A percentile compares a stretch with the other conserved stretches of the same genome.
These are phyloP conservation scores for Leccinellum albellum DNA, from an alignment of 768 basidiomycete species.

Conservation along the genomic window DNA sequence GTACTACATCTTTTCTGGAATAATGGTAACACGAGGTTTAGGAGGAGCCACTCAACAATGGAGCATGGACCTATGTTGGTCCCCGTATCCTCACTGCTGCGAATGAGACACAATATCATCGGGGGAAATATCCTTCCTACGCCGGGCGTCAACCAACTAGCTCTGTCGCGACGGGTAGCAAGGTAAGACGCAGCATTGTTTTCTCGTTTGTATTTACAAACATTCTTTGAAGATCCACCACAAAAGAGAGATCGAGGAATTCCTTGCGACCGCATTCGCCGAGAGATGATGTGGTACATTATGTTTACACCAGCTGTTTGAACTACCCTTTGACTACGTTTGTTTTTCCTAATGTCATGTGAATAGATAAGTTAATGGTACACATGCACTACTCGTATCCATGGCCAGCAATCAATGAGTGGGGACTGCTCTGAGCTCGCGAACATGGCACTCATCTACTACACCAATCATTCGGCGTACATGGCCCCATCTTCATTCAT, in stretches of 20 bases:
- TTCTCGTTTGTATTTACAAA: background rate
- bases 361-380: conserved; percentile 10
- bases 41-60: conserved; percentile 97
- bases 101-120: conserved; percentile 85
- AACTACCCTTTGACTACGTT: background rate
- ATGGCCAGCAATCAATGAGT: background rate
- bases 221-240: conserved; percentile 54
- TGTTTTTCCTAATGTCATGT: background rate
- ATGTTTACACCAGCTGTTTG: background rate
- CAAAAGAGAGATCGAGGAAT: conserved; percentile 86
- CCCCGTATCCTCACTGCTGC: conserved; percentile 93
- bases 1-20: background rate
- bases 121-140: conserved; percentile 85
- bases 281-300: conserved; percentile 12
- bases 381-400: background rate
- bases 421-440: background rate
- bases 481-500: conserved; percentile 64
- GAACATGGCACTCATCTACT: background rate
- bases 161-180: conserved; percentile 90
- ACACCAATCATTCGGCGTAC: conserved; percentile 33
- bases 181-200: conserved; percentile 44
- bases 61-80: conserved; percentile 95
- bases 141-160: conserved; percentile 91
- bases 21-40: conserved; percentile 24
- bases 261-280: conserved; percentile 60